These are phyloP conservation scores for Hypoxylon perforatum DNA, from an alignment of 495 filamentous ascomycete species.

Conservation along the genomic window DNA sequence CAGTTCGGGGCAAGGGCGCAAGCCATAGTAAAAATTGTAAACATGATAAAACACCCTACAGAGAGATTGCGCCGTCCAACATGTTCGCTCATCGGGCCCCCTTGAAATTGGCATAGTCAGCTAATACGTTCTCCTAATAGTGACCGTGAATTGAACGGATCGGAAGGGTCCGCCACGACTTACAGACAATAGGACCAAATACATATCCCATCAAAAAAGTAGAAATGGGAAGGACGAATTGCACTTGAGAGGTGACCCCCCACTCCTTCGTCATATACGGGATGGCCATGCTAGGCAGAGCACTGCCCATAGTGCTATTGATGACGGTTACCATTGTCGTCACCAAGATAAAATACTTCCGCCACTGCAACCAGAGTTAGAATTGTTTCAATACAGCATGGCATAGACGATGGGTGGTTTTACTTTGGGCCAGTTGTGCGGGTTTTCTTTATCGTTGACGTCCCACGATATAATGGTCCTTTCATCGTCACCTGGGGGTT, in stretches of 20 bases:
- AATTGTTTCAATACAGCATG: neutral
- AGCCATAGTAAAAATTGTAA: constrained; percentile 74
- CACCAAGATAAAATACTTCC: constrained; percentile 67
- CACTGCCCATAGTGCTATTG: constrained; percentile 79
- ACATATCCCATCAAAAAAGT: constrained; percentile 79
- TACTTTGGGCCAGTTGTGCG: constrained; percentile 66
- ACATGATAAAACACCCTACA: constrained; percentile 68
- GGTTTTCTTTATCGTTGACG: constrained; percentile 62
- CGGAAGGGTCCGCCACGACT: constrained; percentile 1
- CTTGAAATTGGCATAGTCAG: constrained; percentile 27
- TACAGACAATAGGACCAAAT: constrained; percentile 57
- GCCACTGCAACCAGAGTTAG: constrained; percentile 48
- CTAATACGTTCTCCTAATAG: constrained; percentile 10
- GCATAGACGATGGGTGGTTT: neutral
- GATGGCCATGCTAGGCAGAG: constrained; percentile 72
- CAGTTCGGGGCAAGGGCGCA: constrained; percentile 77
- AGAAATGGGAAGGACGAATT: constrained; percentile 77
- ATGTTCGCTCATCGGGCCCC: constrained; percentile 77
- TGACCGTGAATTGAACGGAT: neutral
- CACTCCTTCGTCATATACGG: constrained; percentile 68
- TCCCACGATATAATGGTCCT: constrained; percentile 61
- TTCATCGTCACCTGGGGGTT: constrained; percentile 33
- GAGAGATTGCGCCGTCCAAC: constrained; percentile 74
- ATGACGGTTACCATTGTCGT: constrained; percentile 71
- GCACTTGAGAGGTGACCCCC: constrained; percentile 63